A percentile compares a stretch with the other conserved stretches of the same genome.
Conservation (phyloP, 805 yeast species). For the Candida incommunis region DNA sequence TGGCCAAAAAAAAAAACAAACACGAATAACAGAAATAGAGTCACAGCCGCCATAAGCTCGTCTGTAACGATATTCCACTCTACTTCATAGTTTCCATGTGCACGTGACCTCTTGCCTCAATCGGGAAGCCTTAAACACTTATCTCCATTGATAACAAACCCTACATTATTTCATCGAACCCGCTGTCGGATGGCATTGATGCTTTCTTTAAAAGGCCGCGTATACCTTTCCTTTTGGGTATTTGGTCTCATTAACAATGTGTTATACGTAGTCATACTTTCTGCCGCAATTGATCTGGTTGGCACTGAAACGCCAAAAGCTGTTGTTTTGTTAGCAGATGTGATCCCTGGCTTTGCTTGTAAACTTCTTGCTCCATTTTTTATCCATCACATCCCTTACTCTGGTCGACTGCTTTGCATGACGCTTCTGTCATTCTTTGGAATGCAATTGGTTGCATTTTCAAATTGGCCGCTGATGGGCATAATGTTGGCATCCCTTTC, state of each 20-base stretch:
- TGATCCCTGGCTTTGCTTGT: conserved; percentile 62
- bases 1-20: too few relatives aligned
- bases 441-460: conserved; percentile 51
- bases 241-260: conserved; percentile 84
- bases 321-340: conserved; percentile 70
- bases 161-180: too few relatives aligned
- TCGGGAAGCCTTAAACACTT: too few relatives aligned
- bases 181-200: not conserved
- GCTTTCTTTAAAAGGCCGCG: not conserved
- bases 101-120: too few relatives aligned
- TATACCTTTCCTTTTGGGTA: conserved; percentile 41
- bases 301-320: conserved; percentile 79
- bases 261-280: conserved; percentile 76
- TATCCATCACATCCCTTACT: conserved; percentile 51
- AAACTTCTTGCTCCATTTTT: conserved; percentile 70
- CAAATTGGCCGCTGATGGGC: conserved; percentile 27
- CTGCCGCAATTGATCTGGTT: conserved; percentile 87
- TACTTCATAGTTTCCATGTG: too few relatives aligned
- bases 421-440: conserved; percentile 53
- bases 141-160: too few relatives aligned
- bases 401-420: conserved; percentile 36
- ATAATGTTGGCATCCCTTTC: conserved; percentile 67
- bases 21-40: too few relatives aligned
- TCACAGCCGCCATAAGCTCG: too few relatives aligned
- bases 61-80: too few relatives aligned